phyloP scores from a whole-genome alignment of 1,284 basidiomycete species.

The Boletellus deceptivus region DNA sequence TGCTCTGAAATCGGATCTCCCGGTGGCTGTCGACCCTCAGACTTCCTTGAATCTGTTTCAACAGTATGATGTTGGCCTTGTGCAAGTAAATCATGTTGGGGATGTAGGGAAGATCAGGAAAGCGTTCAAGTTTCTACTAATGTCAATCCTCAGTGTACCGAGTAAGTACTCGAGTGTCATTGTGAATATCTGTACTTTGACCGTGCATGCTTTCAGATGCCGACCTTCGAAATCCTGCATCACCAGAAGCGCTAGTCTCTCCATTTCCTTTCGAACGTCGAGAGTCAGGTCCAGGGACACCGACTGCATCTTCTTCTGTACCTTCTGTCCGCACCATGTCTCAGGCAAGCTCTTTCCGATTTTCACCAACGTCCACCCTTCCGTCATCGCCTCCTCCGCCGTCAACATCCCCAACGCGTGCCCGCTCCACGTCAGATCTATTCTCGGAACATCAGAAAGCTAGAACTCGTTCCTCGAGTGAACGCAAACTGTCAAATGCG shows the following conservation, averaged over 20 bases:
- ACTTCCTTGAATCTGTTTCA: slow-evolving; percentile 48
- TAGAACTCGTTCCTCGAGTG: slow-evolving; percentile 32
- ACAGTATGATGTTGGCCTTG: slow-evolving; percentile 64
- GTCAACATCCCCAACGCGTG: slow-evolving; percentile 47
- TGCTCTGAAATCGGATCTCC: slow-evolving; percentile 73
- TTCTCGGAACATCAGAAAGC: slow-evolving; percentile 48
- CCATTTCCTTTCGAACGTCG: slow-evolving; percentile 49
- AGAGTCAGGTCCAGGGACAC: slow-evolving; percentile 44
- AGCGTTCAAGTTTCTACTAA: slow-evolving; percentile 65
- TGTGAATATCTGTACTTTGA: slow-evolving; percentile 7
- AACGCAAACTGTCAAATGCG: slow-evolving; percentile 32
- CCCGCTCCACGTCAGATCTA: slow-evolving; percentile 56
- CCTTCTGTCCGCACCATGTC: slow-evolving; percentile 33
- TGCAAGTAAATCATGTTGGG: slow-evolving; percentile 54
- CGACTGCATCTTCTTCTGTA: slow-evolving; percentile 45
- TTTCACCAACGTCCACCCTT: slow-evolving; percentile 32
- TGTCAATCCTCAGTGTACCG: slow-evolving; percentile 53
- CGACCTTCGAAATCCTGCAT: slow-evolving; percentile 66
- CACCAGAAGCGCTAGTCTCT: slow-evolving; percentile 55
- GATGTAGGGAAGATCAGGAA: slow-evolving; percentile 61
- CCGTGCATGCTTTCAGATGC: slow-evolving; percentile 25
- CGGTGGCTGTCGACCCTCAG: slow-evolving; percentile 53
- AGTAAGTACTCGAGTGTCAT: slow-evolving; percentile 38
- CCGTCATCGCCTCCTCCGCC: slow-evolving; percentile 36
- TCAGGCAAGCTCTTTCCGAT: slow-evolving; percentile 29